Base-by-base conservation (phyloP, 176 grass and related monocot species). In the Juncus effusus region DNA sequence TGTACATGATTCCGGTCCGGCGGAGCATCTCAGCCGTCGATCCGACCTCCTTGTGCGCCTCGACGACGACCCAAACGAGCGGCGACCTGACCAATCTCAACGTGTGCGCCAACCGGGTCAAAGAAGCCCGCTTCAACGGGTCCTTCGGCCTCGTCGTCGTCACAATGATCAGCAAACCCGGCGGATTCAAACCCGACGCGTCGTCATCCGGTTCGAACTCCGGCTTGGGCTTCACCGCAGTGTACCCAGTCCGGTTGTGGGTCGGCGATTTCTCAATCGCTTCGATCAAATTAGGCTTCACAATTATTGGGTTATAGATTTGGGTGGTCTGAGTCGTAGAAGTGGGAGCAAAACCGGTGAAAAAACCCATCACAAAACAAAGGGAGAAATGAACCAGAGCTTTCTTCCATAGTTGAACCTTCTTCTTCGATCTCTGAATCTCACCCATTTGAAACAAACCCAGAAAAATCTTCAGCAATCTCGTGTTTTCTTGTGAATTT, bases 351-450 rank as follows among this genome's bases (percentile, higher is more conserved):
- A 99, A 99, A 15, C 95, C 95, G 13, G 89, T 94, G 83, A 99
- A 99, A 85, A 99, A 99, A 13, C 95, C 95, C 86, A 87, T 94
- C 56, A 90, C 83, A 74, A 99, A 99, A 81, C 95, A 99, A 53
- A 99, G 83, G 2, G 94, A 89, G 89, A 99, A 99, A 72, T 99
- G 94, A 76, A 99, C 51, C 19, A 94, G 65, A 42, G 89, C 95
- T 58, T 83, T 85, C 89, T 99, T 99, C 95, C 95, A 99, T 3
- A 94, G 81, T 38, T 94, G 81, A 12, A 81, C 73, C 63, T 64
- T 73, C 76, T 79, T 84, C 76, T 79, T 84, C 14, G 76, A 79
- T 60, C 76, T 54, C n/a, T 84, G 75, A 3, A 62, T 12, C 14
- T 68, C 61, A 7, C 49, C 76, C 81, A 84, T 83, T 55, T 50